phyloP scores from a whole-genome alignment of 2,329 filamentous ascomycete species.

The Rhynchosporium secalis region DNA sequence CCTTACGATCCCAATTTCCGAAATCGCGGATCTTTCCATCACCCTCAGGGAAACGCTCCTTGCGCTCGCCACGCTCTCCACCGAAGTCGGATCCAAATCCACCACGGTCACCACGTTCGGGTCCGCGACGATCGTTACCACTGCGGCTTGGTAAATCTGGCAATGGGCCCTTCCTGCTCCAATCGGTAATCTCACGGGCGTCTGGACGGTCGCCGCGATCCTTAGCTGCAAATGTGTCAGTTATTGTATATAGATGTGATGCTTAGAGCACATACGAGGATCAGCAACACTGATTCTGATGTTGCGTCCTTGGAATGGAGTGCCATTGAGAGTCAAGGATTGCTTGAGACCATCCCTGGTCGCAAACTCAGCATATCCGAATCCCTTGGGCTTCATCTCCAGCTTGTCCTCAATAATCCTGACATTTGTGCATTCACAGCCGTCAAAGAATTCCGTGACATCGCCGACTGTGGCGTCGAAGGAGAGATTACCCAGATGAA shows the following conservation, averaged over 20 bases:
- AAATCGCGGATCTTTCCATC: conserved; percentile 81
- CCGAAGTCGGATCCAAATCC: conserved; percentile 52
- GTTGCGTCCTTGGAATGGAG: conserved; percentile 81
- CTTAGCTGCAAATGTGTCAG: conserved; percentile 63
- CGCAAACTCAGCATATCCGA: conserved; percentile 94
- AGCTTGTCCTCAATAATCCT: conserved; percentile 97
- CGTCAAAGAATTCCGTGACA: conserved; percentile 81
- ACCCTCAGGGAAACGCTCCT: conserved; percentile 65
- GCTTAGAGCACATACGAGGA: conserved; percentile 70
- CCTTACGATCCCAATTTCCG: conserved; percentile 91
- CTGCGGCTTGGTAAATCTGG: conserved; percentile 66
- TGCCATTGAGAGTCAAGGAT: conserved; percentile 79
- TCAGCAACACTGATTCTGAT: conserved; percentile 96
- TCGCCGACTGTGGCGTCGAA: conserved; percentile 88
- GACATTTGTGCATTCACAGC: conserved; percentile 84
- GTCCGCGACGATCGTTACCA: conserved; percentile 45
- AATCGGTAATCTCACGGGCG: conserved; percentile 79
- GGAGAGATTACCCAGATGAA: conserved; percentile 93
- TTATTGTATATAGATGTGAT: conserved; percentile 20
- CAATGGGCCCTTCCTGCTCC: conserved; percentile 90
- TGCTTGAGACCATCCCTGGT: conserved; percentile 87
- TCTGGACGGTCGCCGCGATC: conserved; percentile 67
- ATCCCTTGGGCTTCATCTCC: conserved; percentile 92
- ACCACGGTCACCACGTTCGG: conserved; percentile 40
- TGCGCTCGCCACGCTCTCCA: conserved; percentile 60